phyloP scores from a whole-genome alignment of 441 rosid genomes.

The Rhodomyrtus psidioides region DNA sequence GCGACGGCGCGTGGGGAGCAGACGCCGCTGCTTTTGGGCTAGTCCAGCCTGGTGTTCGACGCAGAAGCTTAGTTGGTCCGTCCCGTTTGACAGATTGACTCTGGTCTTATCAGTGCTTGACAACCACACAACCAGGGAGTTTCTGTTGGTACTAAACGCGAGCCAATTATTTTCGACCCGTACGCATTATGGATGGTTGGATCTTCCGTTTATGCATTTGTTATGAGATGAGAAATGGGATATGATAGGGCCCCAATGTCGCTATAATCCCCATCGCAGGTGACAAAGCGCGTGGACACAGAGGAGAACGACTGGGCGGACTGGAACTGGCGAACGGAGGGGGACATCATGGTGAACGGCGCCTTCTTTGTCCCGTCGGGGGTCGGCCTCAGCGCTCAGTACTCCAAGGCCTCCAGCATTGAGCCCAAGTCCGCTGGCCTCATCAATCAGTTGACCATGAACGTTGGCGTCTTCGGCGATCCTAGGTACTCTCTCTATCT shows the following conservation, averaged over 20 bases:
- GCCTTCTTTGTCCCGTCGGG: slow-evolving; percentile 97
- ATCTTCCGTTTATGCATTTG: neutral
- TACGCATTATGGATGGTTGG: neutral
- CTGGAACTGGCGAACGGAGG: slow-evolving; percentile 97
- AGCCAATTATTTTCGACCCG: neutral
- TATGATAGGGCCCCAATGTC: neutral
- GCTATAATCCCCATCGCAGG: slow-evolving; percentile 29
- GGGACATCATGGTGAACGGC: slow-evolving; percentile 85
- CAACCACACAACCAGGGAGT: neutral
- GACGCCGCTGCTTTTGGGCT: neutral
- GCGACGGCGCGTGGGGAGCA: slow-evolving; percentile 6
- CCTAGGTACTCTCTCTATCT: slow-evolving; percentile 35
- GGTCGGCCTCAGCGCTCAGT: slow-evolving; percentile 46
- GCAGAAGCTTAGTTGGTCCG: neutral
- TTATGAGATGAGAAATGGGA: neutral
- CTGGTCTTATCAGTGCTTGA: neutral
- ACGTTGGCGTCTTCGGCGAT: slow-evolving; percentile 76
- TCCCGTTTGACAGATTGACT: neutral
- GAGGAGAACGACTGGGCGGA: slow-evolving; percentile 56
- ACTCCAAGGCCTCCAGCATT: slow-evolving; percentile 65
- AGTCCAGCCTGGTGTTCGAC: neutral
- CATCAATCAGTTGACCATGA: slow-evolving; percentile 56
- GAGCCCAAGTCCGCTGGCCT: slow-evolving; percentile 59
- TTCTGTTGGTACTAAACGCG: neutral
- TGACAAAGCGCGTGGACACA: slow-evolving; percentile 89